Percentiles rank a stretch among this genome's conserved stretches.
Evolutionary conservation across 257 asterid genomes (phyloP).

Genomic region (Nicotiana knightiana): DNA sequence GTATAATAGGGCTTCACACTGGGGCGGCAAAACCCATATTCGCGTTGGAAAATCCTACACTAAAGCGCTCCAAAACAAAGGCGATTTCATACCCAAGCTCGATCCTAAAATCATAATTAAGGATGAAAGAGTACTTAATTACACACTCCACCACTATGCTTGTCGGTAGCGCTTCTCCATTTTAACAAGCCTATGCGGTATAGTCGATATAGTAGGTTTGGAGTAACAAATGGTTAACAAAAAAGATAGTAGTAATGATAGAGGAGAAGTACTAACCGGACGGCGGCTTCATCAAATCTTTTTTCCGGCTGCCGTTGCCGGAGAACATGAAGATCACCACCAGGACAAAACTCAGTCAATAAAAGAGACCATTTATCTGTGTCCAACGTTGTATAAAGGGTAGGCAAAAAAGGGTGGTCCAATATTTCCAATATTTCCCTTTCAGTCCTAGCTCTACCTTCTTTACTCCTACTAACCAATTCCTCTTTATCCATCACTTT

Average conservation of each 20-base stretch:
- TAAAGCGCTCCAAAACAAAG: too few relatives aligned
- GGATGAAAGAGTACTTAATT: too few relatives aligned
- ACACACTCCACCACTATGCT: too few relatives aligned
- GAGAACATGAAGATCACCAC: conserved; percentile 78
- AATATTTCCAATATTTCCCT: conserved; percentile 62
- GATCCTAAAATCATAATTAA: too few relatives aligned
- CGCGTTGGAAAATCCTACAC: fast-evolving
- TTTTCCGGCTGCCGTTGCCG: conserved; percentile 62
- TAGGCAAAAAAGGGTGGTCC: conserved; percentile 85
- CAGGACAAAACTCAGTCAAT: conserved; percentile 73
- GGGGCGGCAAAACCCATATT: too few relatives aligned
- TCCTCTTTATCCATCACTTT: conserved; percentile 78
- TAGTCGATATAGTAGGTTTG: not conserved
- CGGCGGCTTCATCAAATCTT: conserved; percentile 49
- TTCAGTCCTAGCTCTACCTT: conserved; percentile 60
- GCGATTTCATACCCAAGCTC: too few relatives aligned
- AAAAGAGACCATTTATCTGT: conserved; percentile 60
- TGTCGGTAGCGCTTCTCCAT: too few relatives aligned
- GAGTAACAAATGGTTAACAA: not conserved
- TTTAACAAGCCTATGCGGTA: too few relatives aligned
- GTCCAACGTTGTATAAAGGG: conserved; percentile 54
- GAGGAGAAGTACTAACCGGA: conserved; percentile 42
- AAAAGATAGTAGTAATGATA: not conserved
- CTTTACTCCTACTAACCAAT: conserved; percentile 57
- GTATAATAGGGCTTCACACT: fast-evolving